Conservation (phyloP, 257 asterid species). For the Solanum sitiens region DNA sequence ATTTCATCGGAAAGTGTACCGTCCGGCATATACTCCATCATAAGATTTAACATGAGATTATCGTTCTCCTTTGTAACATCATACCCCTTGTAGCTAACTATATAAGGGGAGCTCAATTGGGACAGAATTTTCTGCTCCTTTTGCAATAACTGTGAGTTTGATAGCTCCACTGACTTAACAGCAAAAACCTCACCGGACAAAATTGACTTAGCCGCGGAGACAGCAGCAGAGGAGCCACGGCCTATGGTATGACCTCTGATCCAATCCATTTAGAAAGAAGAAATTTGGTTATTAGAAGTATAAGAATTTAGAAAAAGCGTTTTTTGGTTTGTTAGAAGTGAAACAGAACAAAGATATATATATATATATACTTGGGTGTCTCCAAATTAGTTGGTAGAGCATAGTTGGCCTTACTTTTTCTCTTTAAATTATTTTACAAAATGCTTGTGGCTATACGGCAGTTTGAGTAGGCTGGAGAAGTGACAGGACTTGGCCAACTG, state of each 20-base stretch:
- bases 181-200: slow-evolving; percentile 36
- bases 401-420: not conserved
- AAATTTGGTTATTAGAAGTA: not conserved
- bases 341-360: not conserved
- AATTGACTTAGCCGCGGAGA: slow-evolving; percentile 28
- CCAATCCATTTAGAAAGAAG: slow-evolving; percentile 45
- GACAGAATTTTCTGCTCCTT: slow-evolving; percentile 47
- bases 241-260: slow-evolving; percentile 59
- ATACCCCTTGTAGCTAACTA: slow-evolving; percentile 42
- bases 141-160: slow-evolving; percentile 24
- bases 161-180: slow-evolving; percentile 52
- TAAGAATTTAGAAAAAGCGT: not conserved
- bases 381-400: slow-evolving; percentile 46
- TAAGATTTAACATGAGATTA: slow-evolving; percentile 27
- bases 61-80: slow-evolving; percentile 32
- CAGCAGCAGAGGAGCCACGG: slow-evolving; percentile 64
- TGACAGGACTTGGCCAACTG: slow-evolving; percentile 20
- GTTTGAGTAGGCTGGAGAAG: slow-evolving; percentile 13
- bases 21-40: slow-evolving; percentile 39
- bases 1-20: slow-evolving; percentile 34
- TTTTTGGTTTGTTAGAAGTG: slow-evolving; percentile 5
- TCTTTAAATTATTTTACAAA: slow-evolving; percentile 10
- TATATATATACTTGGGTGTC: not conserved
- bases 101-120: slow-evolving; percentile 12
- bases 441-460: slow-evolving; percentile 11